A percentile compares a stretch with the other conserved stretches of the same genome.
Evolutionary conservation across 2,329 filamentous ascomycete species (phyloP).

Genomic region (Alternaria tenuissima): DNA sequence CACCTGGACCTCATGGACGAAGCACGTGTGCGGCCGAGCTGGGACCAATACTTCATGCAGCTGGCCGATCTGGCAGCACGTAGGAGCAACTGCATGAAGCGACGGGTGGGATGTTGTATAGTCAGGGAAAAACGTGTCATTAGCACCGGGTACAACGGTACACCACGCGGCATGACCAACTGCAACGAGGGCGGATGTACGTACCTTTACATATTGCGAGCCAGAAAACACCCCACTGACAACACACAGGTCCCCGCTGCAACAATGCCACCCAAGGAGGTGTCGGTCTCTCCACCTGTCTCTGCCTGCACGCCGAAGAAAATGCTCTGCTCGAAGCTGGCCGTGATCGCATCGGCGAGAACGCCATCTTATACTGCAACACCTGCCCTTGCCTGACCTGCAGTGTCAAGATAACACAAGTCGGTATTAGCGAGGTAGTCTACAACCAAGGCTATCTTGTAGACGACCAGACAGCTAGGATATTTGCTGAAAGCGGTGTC

Average conservation of each 20-base stretch:
- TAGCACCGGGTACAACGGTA: slow-evolving; percentile 96
- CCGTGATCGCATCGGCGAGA: slow-evolving; percentile 84
- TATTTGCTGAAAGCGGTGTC: slow-evolving; percentile 86
- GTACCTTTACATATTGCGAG: slow-evolving; percentile 52
- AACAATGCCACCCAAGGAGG: slow-evolving; percentile 78
- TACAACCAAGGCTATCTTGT: slow-evolving; percentile 95
- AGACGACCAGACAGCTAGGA: slow-evolving; percentile 79
- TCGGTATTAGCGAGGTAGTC: slow-evolving; percentile 94
- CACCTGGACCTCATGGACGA: slow-evolving; percentile 79
- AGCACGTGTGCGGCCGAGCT: slow-evolving; percentile 82
- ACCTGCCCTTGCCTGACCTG: slow-evolving; percentile 97
- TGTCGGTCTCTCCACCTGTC: slow-evolving; percentile 80
- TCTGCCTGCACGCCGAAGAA: slow-evolving; percentile 98
- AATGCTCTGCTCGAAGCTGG: slow-evolving; percentile 96
- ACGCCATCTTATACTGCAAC: slow-evolving; percentile 88
- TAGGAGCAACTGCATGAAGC: slow-evolving; percentile 97
- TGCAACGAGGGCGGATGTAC: slow-evolving; percentile 90
- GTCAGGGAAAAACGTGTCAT: slow-evolving; percentile 87
- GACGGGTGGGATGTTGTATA: slow-evolving; percentile 91
- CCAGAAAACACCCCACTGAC: slow-evolving; percentile 1
- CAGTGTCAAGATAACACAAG: slow-evolving; percentile 97
- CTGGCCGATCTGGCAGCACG: slow-evolving; percentile 91
- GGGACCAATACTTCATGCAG: slow-evolving; percentile 99
- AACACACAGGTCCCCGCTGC: slow-evolving; percentile 68
- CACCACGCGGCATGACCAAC: slow-evolving; percentile 86